Evolutionary conservation across 495 filamentous ascomycete species (phyloP).

Genomic region (Penicillium crystallinum): DNA sequence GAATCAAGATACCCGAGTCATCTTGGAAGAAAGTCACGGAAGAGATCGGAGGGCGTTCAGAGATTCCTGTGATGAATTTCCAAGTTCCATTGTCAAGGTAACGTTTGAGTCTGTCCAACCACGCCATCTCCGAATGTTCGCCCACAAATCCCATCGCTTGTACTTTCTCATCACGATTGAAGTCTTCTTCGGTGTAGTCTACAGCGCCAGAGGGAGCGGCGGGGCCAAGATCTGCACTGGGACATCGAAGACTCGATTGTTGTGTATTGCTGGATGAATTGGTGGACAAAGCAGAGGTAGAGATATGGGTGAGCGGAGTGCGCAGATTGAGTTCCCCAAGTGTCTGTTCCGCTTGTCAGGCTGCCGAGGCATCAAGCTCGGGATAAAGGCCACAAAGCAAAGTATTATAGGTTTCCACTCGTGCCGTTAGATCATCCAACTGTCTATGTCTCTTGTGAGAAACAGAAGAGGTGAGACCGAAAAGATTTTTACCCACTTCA

Average conservation of each 20-base stretch:
- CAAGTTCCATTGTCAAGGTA: slow-evolving; percentile 26
- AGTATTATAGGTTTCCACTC: slow-evolving; percentile 31
- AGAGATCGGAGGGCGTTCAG: slow-evolving; percentile 28
- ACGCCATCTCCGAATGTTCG: slow-evolving; percentile 57
- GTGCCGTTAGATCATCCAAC: slow-evolving; percentile 34
- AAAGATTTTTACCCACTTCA: slow-evolving; percentile 39
- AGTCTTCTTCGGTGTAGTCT: slow-evolving; percentile 56
- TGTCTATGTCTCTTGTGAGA: slow-evolving; percentile 33
- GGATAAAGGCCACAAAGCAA: slow-evolving; percentile 35
- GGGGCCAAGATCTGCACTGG: slow-evolving; percentile 22
- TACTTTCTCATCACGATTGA: slow-evolving; percentile 47
- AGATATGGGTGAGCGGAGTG: not conserved
- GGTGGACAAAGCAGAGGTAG: not conserved
- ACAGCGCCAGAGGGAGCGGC: slow-evolving; percentile 44
- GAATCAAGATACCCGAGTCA: slow-evolving; percentile 40
- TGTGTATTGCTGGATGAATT: not conserved
- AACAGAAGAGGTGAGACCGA: not conserved
- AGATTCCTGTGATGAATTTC: slow-evolving; percentile 10
- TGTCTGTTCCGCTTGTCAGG: slow-evolving; percentile 33
- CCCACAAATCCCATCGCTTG: slow-evolving; percentile 56
- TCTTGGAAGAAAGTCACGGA: slow-evolving; percentile 54
- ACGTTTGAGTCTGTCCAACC: slow-evolving; percentile 50
- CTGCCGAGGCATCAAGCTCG: slow-evolving; percentile 28
- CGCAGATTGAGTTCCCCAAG: slow-evolving; percentile 11
- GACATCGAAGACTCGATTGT: not conserved